Evolutionary conservation across 352 stramenopile species (phyloP).

Genomic region (Blastocystis sp.): DNA sequence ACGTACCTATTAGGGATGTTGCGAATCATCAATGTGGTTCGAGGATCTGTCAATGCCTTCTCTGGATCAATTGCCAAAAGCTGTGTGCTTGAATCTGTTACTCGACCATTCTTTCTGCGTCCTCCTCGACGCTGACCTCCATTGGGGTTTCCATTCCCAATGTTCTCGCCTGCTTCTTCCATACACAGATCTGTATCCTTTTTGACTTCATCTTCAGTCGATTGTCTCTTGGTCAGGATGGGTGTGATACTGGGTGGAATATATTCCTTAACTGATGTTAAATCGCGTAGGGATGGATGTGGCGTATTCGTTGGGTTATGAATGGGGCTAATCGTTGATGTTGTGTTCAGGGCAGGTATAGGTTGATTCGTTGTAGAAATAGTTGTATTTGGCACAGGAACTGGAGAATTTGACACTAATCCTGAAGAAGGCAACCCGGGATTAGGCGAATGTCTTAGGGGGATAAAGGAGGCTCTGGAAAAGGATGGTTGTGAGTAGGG

Average conservation of each 20-base stretch:
- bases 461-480: too few relatives aligned
- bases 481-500: too few relatives aligned
- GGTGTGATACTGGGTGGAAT: neutral
- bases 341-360: too few relatives aligned
- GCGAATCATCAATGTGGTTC: slow-evolving; percentile 97
- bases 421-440: too few relatives aligned
- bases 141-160: neutral
- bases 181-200: too few relatives aligned
- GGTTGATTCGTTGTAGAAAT: too few relatives aligned
- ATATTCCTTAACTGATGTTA: neutral
- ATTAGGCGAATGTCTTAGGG: too few relatives aligned
- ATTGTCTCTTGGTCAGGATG: neutral
- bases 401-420: too few relatives aligned
- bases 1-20: slow-evolving; percentile 99
- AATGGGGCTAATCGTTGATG: too few relatives aligned
- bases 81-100: neutral
- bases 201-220: neutral
- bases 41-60: slow-evolving; percentile 80
- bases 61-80: neutral
- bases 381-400: too few relatives aligned
- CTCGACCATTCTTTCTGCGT: neutral
- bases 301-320: neutral
- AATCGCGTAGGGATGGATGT: neutral
- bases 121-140: neutral
- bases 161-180: neutral